A percentile compares a stretch with the other conserved stretches of the same genome.
These are phyloP conservation scores for Cryphonectria nitschkei DNA, from an alignment of 2,329 filamentous ascomycete species.

Conservation along the genomic window DNA sequence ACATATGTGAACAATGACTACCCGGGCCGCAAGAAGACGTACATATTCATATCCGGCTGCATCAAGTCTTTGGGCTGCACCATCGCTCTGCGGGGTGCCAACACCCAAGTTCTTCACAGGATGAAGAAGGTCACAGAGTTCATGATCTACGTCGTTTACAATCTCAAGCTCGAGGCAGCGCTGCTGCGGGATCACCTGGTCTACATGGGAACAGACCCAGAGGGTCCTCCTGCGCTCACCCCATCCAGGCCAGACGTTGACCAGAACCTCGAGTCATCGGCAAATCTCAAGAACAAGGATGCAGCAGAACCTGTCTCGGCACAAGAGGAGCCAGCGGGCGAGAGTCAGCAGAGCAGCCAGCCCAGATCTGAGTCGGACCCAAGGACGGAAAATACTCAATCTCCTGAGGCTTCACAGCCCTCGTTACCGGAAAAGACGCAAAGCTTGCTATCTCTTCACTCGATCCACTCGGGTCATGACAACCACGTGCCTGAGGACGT, in stretches of 20 bases:
- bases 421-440: slow-evolving; percentile 33
- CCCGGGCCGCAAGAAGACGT: slow-evolving; percentile 82
- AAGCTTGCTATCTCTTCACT: slow-evolving; percentile 41
- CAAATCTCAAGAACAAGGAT: slow-evolving; percentile 20
- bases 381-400: slow-evolving; percentile 31
- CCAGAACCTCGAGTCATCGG: slow-evolving; percentile 21
- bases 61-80: slow-evolving; percentile 90
- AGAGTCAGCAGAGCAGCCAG: slow-evolving; percentile 34
- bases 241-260: slow-evolving; percentile 36
- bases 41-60: slow-evolving; percentile 92
- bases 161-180: slow-evolving; percentile 92
- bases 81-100: slow-evolving; percentile 84
- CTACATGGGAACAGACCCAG: slow-evolving; percentile 54
- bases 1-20: slow-evolving; percentile 84
- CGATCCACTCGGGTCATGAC: slow-evolving; percentile 51
- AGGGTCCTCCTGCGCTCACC: slow-evolving; percentile 58
- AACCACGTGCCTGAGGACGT: slow-evolving; percentile 72
- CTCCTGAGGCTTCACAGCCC: slow-evolving; percentile 23
- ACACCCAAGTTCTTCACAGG: slow-evolving; percentile 69
- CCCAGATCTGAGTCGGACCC: slow-evolving; percentile 28
- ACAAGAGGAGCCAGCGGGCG: slow-evolving; percentile 23
- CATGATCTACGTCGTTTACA: slow-evolving; percentile 99
- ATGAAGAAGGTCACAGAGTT: slow-evolving; percentile 96
- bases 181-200: slow-evolving; percentile 86
- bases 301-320: slow-evolving; percentile 3